Evolutionary conservation across 257 asterid genomes (phyloP).

Genomic region (Fraxinus pennsylvanica): DNA sequence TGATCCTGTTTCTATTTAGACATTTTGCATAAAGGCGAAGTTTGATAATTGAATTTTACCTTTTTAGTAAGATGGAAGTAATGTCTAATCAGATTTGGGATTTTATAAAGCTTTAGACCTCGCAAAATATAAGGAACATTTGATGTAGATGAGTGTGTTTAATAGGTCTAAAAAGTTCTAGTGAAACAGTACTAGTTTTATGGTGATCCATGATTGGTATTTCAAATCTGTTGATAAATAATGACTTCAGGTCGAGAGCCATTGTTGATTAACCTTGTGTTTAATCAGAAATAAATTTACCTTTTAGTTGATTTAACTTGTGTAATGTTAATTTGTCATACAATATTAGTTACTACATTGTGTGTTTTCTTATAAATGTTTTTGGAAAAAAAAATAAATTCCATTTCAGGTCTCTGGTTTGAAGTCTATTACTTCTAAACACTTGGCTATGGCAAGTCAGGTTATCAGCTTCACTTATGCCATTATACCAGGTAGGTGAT

Average conservation of each 20-base stretch:
- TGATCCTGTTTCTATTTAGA: neutral
- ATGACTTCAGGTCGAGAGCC: neutral
- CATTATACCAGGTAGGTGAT: slow-evolving; percentile 84
- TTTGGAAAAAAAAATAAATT: slow-evolving; percentile 15
- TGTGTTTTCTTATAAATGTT: neutral
- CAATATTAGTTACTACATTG: neutral
- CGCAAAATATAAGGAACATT: neutral
- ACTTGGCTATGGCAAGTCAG: slow-evolving; percentile 98
- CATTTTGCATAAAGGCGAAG: neutral
- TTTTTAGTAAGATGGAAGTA: slow-evolving; percentile 7
- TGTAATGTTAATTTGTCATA: neutral
- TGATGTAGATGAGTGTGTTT: neutral
- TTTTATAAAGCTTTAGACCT: neutral
- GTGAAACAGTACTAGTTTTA: neutral
- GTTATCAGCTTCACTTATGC: slow-evolving; percentile 86
- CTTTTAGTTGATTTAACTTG: neutral
- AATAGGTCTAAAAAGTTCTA: neutral
- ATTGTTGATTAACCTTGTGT: neutral
- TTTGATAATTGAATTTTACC: slow-evolving; percentile 13
- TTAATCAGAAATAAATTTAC: neutral
- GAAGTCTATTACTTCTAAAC: slow-evolving; percentile 97
- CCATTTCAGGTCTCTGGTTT: slow-evolving; percentile 91
- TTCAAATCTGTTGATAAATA: neutral
- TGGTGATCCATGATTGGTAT: neutral
- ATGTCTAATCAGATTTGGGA: slow-evolving; percentile 9